Evolutionary conservation across 2,329 filamentous ascomycete species (phyloP).

Genomic region (Tolypocladium tundrense): DNA sequence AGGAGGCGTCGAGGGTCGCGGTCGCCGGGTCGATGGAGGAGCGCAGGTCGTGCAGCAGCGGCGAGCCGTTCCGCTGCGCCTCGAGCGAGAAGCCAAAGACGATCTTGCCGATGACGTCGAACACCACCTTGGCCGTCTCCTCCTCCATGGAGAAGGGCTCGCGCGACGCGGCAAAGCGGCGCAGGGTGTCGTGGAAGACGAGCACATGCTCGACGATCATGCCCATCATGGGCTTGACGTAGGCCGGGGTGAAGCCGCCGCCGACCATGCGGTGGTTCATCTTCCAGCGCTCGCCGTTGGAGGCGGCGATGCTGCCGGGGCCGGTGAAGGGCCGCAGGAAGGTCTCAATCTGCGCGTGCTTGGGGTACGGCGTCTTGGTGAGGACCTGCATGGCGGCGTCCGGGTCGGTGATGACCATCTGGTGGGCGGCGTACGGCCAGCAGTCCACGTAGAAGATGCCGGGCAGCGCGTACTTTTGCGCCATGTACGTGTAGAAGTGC

Average conservation of each 20-base stretch:
- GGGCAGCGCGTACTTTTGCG: constrained; percentile 11
- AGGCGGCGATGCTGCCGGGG: constrained; percentile 9
- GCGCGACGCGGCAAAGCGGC: constrained; percentile 6
- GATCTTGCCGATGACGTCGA: constrained; percentile 10
- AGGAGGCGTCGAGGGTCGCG: background rate
- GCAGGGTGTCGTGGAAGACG: constrained; percentile 3
- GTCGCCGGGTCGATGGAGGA: constrained; percentile 3
- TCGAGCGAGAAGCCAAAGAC: constrained; percentile 8
- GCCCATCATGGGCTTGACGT: constrained; percentile 12
- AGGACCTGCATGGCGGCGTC: constrained; percentile 12
- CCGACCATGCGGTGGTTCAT: constrained; percentile 14
- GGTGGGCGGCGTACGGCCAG: constrained; percentile 12
- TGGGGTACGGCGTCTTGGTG: constrained; percentile 10
- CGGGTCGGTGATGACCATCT: constrained; percentile 13
- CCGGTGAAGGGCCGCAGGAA: constrained; percentile 8
- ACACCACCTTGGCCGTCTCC: constrained; percentile 9
- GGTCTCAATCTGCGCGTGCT: constrained; percentile 6
- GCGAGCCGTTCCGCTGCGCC: constrained; percentile 6
- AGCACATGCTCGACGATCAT: constrained; percentile 6
- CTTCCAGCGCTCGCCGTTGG: constrained; percentile 14
- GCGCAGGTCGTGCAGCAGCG: constrained; percentile 6
- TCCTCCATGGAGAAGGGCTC: constrained; percentile 9
- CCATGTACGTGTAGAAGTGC: constrained; percentile 9
- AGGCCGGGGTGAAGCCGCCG: constrained; percentile 10
- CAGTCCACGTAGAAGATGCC: constrained; percentile 15